Evolutionary conservation across 2,329 filamentous ascomycete genomes (phyloP).

Genomic region (Trichoderma lentiforme): DNA sequence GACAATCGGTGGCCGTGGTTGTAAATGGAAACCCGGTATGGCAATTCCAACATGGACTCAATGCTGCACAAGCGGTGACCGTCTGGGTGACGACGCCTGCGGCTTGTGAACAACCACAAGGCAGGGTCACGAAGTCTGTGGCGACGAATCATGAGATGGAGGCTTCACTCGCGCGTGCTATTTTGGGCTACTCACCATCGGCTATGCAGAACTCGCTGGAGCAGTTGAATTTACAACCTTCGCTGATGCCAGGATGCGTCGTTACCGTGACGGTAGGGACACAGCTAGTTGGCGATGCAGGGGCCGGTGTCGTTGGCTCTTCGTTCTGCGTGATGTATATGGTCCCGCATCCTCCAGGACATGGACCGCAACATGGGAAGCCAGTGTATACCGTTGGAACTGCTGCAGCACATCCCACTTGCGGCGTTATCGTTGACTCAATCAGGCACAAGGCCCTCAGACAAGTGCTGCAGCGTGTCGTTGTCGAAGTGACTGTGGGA

Average conservation of each 20-base stretch:
- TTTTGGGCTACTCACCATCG: slow-evolving; percentile 17
- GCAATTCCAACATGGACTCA: slow-evolving; percentile 19
- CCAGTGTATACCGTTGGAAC: not conserved
- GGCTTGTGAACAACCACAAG: slow-evolving; percentile 22
- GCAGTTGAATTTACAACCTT: slow-evolving; percentile 20
- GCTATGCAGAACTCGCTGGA: slow-evolving; percentile 21
- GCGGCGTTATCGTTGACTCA: not conserved
- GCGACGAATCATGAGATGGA: not conserved
- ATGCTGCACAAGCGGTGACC: slow-evolving; percentile 20
- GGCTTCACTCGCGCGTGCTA: too few species aligned
- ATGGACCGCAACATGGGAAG: not conserved
- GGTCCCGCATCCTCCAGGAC: not conserved
- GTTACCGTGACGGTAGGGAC: slow-evolving; percentile 22
- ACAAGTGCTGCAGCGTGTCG: not conserved
- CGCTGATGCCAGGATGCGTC: slow-evolving; percentile 6
- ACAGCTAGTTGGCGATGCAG: slow-evolving; percentile 3
- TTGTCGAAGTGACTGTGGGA: not conserved
- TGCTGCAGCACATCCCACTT: not conserved
- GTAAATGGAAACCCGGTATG: slow-evolving; percentile 19
- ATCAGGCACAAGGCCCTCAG: not conserved
- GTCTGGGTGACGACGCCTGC: slow-evolving; percentile 20
- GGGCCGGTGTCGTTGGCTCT: not conserved
- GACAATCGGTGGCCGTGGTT: slow-evolving; percentile 19
- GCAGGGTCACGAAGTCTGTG: slow-evolving; percentile 21
- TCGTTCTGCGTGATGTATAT: not conserved